Percentiles rank a stretch among this genome's conserved stretches.
Evolutionary conservation across 352 stramenopile species (phyloP).

Genomic region (Aphanomyces cochlioides): DNA sequence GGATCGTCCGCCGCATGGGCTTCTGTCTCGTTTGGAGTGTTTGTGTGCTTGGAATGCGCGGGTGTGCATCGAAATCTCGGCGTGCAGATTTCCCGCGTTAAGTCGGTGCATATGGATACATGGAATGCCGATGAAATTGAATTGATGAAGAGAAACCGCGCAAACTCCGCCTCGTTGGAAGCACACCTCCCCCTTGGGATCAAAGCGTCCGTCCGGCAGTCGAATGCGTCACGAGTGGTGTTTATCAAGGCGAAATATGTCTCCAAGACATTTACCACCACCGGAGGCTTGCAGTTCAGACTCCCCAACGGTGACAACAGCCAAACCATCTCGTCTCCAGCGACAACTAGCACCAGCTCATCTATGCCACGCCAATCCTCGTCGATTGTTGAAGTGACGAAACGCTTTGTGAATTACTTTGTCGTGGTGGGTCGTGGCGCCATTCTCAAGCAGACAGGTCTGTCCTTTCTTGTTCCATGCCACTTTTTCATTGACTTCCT

Average conservation of each 20-base stretch:
- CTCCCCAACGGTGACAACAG: not conserved
- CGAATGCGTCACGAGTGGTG: slow-evolving; percentile 45
- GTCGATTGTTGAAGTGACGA: slow-evolving; percentile 68
- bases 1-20: slow-evolving; percentile 85
- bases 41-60: slow-evolving; percentile 95
- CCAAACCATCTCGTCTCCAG: not conserved
- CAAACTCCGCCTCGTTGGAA: slow-evolving; percentile 51
- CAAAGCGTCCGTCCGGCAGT: slow-evolving; percentile 40
- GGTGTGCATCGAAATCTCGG: slow-evolving; percentile 93
- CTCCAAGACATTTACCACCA: slow-evolving; percentile 44
- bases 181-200: slow-evolving; percentile 59
- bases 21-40: slow-evolving; percentile 89
- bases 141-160: slow-evolving; percentile 74
- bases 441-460: slow-evolving; percentile 50
- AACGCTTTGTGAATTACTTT: slow-evolving; percentile 83
- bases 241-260: slow-evolving; percentile 73
- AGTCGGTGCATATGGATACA: slow-evolving; percentile 73
- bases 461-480: slow-evolving; percentile 26
- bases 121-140: slow-evolving; percentile 70
- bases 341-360: not conserved
- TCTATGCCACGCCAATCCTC: slow-evolving; percentile 35
- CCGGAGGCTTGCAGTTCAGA: not conserved
- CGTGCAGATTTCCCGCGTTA: slow-evolving; percentile 90
- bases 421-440: slow-evolving; percentile 45
- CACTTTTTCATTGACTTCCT: not conserved